phyloP scores from a whole-genome alignment of 2,329 filamentous ascomycete species.

The Teratosphaeria gauchensis region DNA sequence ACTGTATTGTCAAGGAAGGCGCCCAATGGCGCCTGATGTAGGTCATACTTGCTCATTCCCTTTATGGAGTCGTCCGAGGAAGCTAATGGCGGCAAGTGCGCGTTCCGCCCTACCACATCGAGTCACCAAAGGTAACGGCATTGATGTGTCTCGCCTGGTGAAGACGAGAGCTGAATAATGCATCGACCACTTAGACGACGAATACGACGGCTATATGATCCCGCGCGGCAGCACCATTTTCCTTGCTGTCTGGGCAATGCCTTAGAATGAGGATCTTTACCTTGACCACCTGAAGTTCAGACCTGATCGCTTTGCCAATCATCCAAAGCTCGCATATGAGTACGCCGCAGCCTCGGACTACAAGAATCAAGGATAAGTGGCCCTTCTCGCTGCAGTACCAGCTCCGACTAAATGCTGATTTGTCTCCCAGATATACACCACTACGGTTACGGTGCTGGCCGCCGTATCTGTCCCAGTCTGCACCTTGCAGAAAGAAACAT shows the following conservation, averaged over 20 bases:
- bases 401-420: too few relatives aligned
- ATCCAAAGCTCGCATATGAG: constrained; percentile 25
- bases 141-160: constrained; percentile 13
- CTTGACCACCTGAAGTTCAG: constrained; percentile 23
- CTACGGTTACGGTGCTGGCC: constrained; percentile 41
- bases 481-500: constrained; percentile 44
- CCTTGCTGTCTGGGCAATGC: constrained; percentile 32
- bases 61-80: constrained; percentile 10
- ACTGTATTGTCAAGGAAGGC: constrained; percentile 26
- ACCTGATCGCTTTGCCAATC: constrained; percentile 26
- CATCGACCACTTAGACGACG: constrained; percentile 20
- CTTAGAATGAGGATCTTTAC: constrained; percentile 25
- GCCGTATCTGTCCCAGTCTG: constrained; percentile 41
- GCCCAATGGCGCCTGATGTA: constrained; percentile 25
- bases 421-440: constrained; percentile 18
- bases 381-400: too few relatives aligned
- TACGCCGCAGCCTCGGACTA: too few relatives aligned
- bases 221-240: constrained; percentile 26
- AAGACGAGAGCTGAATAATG: constrained; percentile 30
- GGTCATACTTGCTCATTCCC: constrained; percentile 7
- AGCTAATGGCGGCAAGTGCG: too few relatives aligned
- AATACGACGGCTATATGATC: constrained; percentile 25
- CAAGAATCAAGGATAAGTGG: too few relatives aligned
- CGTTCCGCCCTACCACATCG: constrained; percentile 30
- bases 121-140: constrained; percentile 1